phyloP scores from a whole-genome alignment of 345 rosid species.

The Toxicodendron radicans region DNA sequence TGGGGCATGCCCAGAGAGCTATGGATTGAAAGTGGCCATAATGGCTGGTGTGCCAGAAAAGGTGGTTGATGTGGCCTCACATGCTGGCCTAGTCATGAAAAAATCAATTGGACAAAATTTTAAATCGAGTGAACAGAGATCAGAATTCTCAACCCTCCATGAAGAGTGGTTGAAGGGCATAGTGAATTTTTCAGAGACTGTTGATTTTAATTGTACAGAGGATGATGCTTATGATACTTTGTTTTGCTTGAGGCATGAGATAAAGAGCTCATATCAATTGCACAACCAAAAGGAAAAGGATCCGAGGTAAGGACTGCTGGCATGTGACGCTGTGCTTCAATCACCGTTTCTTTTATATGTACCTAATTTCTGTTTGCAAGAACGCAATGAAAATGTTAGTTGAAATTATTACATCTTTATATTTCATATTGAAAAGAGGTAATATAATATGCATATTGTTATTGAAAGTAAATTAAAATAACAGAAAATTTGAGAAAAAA shows the following conservation, averaged over 20 bases:
- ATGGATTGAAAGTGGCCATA: conserved; percentile 79
- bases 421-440: too few relatives aligned
- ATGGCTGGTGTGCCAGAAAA: conserved; percentile 90
- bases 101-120: conserved; percentile 66
- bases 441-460: too few relatives aligned
- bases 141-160: conserved; percentile 85
- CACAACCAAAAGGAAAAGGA: not conserved
- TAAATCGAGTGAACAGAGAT: conserved; percentile 73
- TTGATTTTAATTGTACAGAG: conserved; percentile 27
- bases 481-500: too few relatives aligned
- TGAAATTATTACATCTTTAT: not conserved
- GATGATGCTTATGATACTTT: conserved; percentile 64
- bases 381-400: not conserved
- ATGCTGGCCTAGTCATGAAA: conserved; percentile 65
- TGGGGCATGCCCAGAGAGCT: conserved; percentile 95
- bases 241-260: conserved; percentile 83
- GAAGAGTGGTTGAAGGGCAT: conserved; percentile 81
- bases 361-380: not conserved
- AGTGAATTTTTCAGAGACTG: conserved; percentile 31
- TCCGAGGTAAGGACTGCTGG: not conserved
- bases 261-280: conserved; percentile 36
- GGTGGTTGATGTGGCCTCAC: conserved; percentile 64
- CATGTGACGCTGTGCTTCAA: not conserved
- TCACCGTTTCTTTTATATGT: not conserved
- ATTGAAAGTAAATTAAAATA: too few relatives aligned